Evolutionary conservation across 352 stramenopile species (phyloP), one percentile per base, ranked within the genome.

Genomic region (Chrysophaeum taylorii): DNA sequence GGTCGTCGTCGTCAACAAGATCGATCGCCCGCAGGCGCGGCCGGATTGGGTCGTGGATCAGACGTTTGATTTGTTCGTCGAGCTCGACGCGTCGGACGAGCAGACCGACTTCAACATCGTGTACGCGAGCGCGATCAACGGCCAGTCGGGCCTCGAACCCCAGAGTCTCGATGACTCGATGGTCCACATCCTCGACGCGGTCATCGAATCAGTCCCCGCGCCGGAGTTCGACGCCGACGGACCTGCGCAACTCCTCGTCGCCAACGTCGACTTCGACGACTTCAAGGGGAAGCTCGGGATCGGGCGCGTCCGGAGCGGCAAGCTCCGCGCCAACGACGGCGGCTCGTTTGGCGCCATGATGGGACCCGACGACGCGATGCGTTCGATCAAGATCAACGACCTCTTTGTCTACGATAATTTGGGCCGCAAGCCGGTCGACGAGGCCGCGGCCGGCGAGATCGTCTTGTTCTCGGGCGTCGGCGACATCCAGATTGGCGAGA

Each of bases 1-100:
- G 23, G 80, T 99, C 14, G 92, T 99, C 25, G 94, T 99, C 38
- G 91, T 99, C 72, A 99, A 99, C 85, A 99, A 99, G 84, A 96
- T 98, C 74, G 94, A 99, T 79, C 91, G 94, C 39, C 91, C 94
- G 53, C 92, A 92, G 9, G 93, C 89, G 14, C 88, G 94, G 37
- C 86, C 96, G 5, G 94, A 97, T 16, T 96, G 97, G 53, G 94
- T 98, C 31, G 80, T 93, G 4, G 85, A 93, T 72, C 89, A 87
- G 67, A 84, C 86, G 2, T 93, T 92, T 75, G 87, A 93, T 72
- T 90, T 98, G 73, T 98, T 99, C 77, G 92, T 97, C 38, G 94
- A 96, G 15, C 85, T 99, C 38, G 80, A 84, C 67, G 94, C 95
- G 16, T 87, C 86, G 54, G 95, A 99, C 77, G 91, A 97, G 37